Evolutionary conservation across 1,284 basidiomycete genomes (phyloP).

Genomic region (Microbotryomycetes sp.): DNA sequence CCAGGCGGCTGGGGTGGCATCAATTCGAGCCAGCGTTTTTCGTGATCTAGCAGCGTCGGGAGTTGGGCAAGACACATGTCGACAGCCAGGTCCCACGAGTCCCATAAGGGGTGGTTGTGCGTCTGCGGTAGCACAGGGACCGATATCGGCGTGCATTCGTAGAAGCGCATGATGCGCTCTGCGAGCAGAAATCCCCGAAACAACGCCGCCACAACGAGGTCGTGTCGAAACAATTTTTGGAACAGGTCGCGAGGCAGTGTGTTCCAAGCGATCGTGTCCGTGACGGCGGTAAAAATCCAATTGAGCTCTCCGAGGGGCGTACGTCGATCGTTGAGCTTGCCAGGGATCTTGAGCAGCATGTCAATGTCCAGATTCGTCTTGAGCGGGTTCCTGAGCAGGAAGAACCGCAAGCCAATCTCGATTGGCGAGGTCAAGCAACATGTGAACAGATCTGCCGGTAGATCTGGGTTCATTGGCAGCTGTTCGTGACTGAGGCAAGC

Average conservation of each 20-base stretch:
- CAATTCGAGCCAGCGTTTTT: slow-evolving; percentile 48
- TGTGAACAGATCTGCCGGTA: slow-evolving; percentile 95
- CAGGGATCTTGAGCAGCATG: slow-evolving; percentile 92
- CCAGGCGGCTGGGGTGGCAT: slow-evolving; percentile 26
- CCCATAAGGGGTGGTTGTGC: slow-evolving; percentile 93
- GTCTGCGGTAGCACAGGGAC: slow-evolving; percentile 86
- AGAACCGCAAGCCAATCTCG: slow-evolving; percentile 92
- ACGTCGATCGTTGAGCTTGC: slow-evolving; percentile 89
- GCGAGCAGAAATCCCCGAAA: slow-evolving; percentile 96
- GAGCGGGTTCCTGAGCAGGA: slow-evolving; percentile 79
- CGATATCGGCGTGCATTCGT: slow-evolving; percentile 94
- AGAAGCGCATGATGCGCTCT: slow-evolving; percentile 96
- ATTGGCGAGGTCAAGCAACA: slow-evolving; percentile 97
- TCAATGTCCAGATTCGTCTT: slow-evolving; percentile 56
- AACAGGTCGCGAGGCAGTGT: slow-evolving; percentile 90
- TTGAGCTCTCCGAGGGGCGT: slow-evolving; percentile 96
- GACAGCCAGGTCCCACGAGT: slow-evolving; percentile 94
- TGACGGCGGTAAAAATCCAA: slow-evolving; percentile 99
- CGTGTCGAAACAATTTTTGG: slow-evolving; percentile 88
- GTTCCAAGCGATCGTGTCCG: slow-evolving; percentile 98
- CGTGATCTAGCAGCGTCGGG: slow-evolving; percentile 70
- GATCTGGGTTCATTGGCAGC: slow-evolving; percentile 88
- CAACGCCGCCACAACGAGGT: slow-evolving; percentile 89
- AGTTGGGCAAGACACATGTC: slow-evolving; percentile 92
- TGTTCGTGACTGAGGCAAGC: slow-evolving; percentile 89